Base-by-base conservation (phyloP, 2,329 filamentous ascomycete species). In the Fusarium odoratissimum region DNA sequence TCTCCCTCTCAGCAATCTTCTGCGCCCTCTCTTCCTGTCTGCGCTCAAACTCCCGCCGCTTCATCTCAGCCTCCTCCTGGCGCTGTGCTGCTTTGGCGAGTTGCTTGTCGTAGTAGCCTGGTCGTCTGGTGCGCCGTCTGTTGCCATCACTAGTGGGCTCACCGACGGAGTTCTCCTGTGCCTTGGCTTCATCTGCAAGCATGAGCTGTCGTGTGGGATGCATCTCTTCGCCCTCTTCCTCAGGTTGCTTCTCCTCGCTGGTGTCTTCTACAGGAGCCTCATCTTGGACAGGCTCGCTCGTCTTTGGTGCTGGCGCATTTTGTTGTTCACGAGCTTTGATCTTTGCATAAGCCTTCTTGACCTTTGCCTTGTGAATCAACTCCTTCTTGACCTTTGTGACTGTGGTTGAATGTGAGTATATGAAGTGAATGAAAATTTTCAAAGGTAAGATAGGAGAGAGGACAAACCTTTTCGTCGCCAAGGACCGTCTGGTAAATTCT, bases 341-440 rank as follows among this genome's bases (percentile, higher is more conserved):
- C 82, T 97, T 98, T 71, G 92, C 93, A 80, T 97, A 98, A 45
- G 93, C 90, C 82, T 97, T 97, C 83, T 95, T 96, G 71, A 97
- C 87, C 83, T 98, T 97, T 68, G 95, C 95, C 81, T 96, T 97
- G 82, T 95, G 90, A 77, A 98, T 98, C 62, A 97, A 85, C 74
- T 93, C 90, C 73, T 92, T 89, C 83, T 98, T 98, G 79, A 97
- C 96, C 82, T 95, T 95, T 82, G 93, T 91, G 64, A 93, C 93
- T 95, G 31, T 38, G 54, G 49, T 49, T 51, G 60, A 31, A 41
- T 64, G 71, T 78, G 41, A 78, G 74, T 67, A 68, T 54, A 23
- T 30, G 45, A 54, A 45, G 19, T 54, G 57, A 64, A 65, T 58
- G 57, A 75, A 77, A 73, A 73, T 59, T 67, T 74, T 60, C 49